A percentile compares a stretch with the other conserved stretches of the same genome.
Evolutionary conservation across 163 green algal genomes (phyloP).

Genomic region (Scenedesmus sp.): DNA sequence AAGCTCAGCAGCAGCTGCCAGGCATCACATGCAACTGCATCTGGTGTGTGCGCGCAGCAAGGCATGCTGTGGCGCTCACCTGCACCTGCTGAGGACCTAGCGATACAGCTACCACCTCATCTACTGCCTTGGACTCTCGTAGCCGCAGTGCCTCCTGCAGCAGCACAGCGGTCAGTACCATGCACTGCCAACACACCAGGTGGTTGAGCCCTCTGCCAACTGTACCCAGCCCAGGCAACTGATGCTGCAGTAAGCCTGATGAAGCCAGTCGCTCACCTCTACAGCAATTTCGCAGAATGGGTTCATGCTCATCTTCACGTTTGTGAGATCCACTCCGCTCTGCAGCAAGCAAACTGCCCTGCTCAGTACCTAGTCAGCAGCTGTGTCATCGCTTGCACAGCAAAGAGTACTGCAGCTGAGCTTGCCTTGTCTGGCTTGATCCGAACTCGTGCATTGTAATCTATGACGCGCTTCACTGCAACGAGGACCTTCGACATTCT

Average conservation of each 20-base stretch:
- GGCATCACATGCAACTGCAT: background rate
- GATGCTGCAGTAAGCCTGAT: slow-evolving; percentile 63
- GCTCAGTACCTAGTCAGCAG: slow-evolving; percentile 11
- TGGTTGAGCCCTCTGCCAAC: background rate
- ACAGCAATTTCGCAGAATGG: slow-evolving; percentile 97
- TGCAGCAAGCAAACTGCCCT: slow-evolving; percentile 53
- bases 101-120: slow-evolving; percentile 89
- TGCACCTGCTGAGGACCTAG: slow-evolving; percentile 78
- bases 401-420: background rate
- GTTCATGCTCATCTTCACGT: slow-evolving; percentile 96
- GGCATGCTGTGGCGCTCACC: slow-evolving; percentile 38
- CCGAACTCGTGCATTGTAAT: slow-evolving; percentile 93
- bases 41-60: background rate
- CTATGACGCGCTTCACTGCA: slow-evolving; percentile 91
- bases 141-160: slow-evolving; percentile 89
- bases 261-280: slow-evolving; percentile 70
- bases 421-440: slow-evolving; percentile 90
- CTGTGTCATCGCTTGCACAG: background rate
- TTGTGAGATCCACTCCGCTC: slow-evolving; percentile 84
- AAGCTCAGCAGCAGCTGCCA: background rate
- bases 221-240: slow-evolving; percentile 54
- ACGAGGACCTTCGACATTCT: slow-evolving; percentile 77
- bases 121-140: slow-evolving; percentile 77
- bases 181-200: background rate
- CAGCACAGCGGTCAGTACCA: background rate